Conservation (phyloP, 2,329 filamentous ascomycete genomes). For the Pseudohalonectria lignicola region DNA sequence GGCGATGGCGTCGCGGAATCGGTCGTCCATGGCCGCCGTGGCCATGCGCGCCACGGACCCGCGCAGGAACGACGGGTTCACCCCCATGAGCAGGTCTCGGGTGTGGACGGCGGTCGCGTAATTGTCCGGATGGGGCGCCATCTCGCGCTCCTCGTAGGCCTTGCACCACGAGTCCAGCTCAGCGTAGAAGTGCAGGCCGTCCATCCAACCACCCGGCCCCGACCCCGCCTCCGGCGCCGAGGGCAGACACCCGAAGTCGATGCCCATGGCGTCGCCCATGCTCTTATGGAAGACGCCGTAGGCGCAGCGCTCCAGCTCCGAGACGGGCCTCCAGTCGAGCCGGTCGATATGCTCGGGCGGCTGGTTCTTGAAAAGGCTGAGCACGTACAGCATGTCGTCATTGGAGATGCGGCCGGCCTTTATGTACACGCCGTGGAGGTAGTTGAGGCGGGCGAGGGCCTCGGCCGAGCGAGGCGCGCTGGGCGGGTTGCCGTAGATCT, state of each 20-base stretch:
- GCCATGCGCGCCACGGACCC: constrained; percentile 38
- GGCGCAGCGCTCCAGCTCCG: constrained; percentile 57
- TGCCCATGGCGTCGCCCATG: constrained; percentile 59
- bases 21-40: constrained; percentile 51
- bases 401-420: constrained; percentile 22
- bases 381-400: constrained; percentile 24
- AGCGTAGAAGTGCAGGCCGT: constrained; percentile 40
- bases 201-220: constrained; percentile 24
- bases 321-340: constrained; percentile 62
- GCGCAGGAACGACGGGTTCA: constrained; percentile 33
- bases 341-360: constrained; percentile 50
- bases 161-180: constrained; percentile 36
- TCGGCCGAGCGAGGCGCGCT: constrained; percentile 21
- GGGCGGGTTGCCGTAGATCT: constrained; percentile 22
- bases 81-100: constrained; percentile 47
- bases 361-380: constrained; percentile 52
- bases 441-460: constrained; percentile 25
- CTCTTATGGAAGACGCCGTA: constrained; percentile 60
- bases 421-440: constrained; percentile 22
- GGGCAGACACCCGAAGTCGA: constrained; percentile 29
- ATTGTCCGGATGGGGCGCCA: constrained; percentile 42
- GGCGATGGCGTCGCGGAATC: constrained; percentile 41
- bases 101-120: constrained; percentile 24
- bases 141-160: constrained; percentile 45
- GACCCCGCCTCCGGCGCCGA: background rate